Base-by-base conservation (phyloP, 176 grass and related monocot genomes). In the Elaeis guineensis region DNA sequence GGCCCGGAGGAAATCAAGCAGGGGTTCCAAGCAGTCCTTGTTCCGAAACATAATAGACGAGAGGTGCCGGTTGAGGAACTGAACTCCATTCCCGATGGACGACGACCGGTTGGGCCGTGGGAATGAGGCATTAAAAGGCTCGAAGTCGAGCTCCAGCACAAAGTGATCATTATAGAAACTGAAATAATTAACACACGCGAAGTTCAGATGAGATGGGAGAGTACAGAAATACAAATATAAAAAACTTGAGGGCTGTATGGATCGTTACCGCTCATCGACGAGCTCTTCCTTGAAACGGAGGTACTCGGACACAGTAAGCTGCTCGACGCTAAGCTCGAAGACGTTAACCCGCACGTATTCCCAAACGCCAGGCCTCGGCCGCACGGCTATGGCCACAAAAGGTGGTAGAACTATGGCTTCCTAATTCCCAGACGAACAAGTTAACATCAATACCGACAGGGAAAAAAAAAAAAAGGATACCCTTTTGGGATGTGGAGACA, bases 41-140 rank as follows among this genome's bases (percentile, higher is more conserved):
- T 98, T 85, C 12, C 78, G 77, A 73, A 98, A 98, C 93, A 98
- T 86, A 69, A 88, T 85, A 0, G 93, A 98, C 16, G 93, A 98
- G 57, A 98, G 52, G 52, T 98, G 93, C 14, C 87, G 60, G 56
- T 98, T 98, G 49, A 98, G 85, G 66, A 98, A 98, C 66, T 89
- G 93, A 61, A 98, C 93, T 0, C 93, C 93, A 73, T 98, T 98
- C 66, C 93, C 93, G 64, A 98, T 98, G 5, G 93, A 97, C 3
- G 87, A 88, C 1, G 93, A 97, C 20, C 87, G 72, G 53, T 57
- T 89, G 0, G 87, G 93, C 6, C 83, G 84, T 17, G 87, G 93
- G 59, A 86, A 80, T 9, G 82, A 88, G n/a, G 68, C 87, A 71
- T 90, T 97, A 76, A 97, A 97, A 72, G 93, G 87, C 74, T 89